Conservation (phyloP, 2,329 filamentous ascomycete species). For the Penicillium sclerotiorum region DNA sequence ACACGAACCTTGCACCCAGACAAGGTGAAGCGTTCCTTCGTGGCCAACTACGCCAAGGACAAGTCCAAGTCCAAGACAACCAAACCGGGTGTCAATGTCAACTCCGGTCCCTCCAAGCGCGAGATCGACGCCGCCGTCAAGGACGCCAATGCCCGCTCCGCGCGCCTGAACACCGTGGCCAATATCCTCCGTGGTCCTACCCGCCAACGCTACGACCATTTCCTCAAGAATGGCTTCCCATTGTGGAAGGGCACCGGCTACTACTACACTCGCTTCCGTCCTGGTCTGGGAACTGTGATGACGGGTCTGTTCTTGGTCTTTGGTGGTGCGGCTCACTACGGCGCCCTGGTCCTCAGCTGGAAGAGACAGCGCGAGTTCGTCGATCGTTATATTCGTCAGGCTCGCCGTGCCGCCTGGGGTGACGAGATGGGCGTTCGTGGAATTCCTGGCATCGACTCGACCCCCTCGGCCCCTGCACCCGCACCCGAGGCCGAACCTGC, state of each 20-base stretch:
- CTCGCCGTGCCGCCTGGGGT: constrained; percentile 86
- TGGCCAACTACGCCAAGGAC: constrained; percentile 66
- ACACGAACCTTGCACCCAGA: constrained; percentile 85
- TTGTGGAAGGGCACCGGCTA: constrained; percentile 97
- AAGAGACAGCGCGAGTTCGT: constrained; percentile 90
- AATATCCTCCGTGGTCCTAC: constrained; percentile 80
- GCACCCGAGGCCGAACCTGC: constrained; percentile 53
- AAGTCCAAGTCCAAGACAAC: constrained; percentile 54
- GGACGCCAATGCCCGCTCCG: constrained; percentile 78
- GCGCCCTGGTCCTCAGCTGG: constrained; percentile 81
- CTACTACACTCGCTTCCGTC: constrained; percentile 93
- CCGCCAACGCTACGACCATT: constrained; percentile 91
- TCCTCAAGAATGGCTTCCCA: constrained; percentile 89
- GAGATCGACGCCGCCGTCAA: constrained; percentile 81
- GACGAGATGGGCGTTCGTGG: constrained; percentile 68
- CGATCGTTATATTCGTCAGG: constrained; percentile 86
- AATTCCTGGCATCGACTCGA: constrained; percentile 71
- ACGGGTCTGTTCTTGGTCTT: constrained; percentile 77
- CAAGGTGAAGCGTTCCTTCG: constrained; percentile 86
- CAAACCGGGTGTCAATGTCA: constrained; percentile 65
- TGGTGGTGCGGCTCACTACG: constrained; percentile 85
- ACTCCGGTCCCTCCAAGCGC: constrained; percentile 70
- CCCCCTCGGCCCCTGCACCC: constrained; percentile 31
- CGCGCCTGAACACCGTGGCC: constrained; percentile 79
- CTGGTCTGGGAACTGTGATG: constrained; percentile 83